Evolutionary conservation across 768 basidiomycete species (phyloP).

Genomic region (Xerocomus potaroensis): DNA sequence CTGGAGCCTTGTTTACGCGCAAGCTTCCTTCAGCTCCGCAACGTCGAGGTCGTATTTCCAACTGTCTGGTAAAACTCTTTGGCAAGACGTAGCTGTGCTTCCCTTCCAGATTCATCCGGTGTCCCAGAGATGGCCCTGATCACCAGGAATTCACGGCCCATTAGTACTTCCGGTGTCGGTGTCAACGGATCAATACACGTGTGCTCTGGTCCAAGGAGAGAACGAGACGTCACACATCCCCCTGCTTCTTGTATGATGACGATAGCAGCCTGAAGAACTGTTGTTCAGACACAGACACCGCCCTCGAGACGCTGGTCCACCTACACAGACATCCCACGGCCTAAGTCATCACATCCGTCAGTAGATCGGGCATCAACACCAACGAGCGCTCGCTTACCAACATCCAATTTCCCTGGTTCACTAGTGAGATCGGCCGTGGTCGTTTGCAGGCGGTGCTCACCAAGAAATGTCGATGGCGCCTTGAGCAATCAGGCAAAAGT

Average conservation of each 20-base stretch:
- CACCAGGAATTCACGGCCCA: constrained; percentile 75
- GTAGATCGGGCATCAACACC: neutral
- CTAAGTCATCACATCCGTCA: constrained; percentile 20
- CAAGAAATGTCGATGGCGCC: constrained; percentile 87
- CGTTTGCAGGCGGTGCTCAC: constrained; percentile 36
- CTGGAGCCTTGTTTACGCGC: too few species aligned
- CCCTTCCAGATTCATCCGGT: constrained; percentile 52
- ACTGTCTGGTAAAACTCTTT: constrained; percentile 81
- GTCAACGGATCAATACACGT: constrained; percentile 41
- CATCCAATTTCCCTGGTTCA: constrained; percentile 71
- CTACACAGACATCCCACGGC: constrained; percentile 83
- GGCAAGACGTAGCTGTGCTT: constrained; percentile 74
- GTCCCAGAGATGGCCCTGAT: constrained; percentile 63
- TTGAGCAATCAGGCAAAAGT: constrained; percentile 82
- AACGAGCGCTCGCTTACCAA: constrained; percentile 36
- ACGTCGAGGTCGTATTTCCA: constrained; percentile 57
- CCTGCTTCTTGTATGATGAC: constrained; percentile 91
- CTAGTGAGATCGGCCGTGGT: neutral
- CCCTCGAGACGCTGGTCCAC: constrained; percentile 14
- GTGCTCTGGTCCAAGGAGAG: constrained; percentile 37
- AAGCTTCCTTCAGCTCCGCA: constrained; percentile 2
- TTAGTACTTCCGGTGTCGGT: constrained; percentile 64
- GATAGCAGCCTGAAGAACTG: constrained; percentile 58
- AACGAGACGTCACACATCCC: constrained; percentile 63
- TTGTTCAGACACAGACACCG: neutral